These are phyloP conservation scores for Rhinocladiella mackenziei DNA, from an alignment of 2,329 filamentous ascomycete species.

Conservation along the genomic window DNA sequence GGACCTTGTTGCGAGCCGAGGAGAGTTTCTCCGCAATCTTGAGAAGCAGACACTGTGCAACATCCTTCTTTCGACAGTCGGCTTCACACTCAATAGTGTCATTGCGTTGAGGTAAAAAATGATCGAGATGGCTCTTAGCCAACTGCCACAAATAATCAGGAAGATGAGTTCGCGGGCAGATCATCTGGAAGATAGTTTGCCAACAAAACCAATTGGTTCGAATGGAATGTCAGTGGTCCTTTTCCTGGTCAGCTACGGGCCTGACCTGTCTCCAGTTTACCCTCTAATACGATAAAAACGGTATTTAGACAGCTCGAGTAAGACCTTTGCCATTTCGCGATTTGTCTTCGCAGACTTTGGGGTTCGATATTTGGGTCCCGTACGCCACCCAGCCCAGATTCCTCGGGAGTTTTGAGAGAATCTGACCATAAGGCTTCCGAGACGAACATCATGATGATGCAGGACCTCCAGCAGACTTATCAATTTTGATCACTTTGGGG, in stretches of 20 bases:
- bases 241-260: background rate
- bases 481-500: background rate
- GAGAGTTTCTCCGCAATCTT: slow-evolving; percentile 31
- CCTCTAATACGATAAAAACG: background rate
- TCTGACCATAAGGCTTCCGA: background rate
- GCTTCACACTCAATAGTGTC: slow-evolving; percentile 37
- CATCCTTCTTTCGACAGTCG: slow-evolving; percentile 44
- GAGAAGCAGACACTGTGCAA: slow-evolving; percentile 43
- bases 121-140: slow-evolving; percentile 26
- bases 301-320: background rate
- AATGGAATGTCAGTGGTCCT: background rate
- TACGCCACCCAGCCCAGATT: background rate
- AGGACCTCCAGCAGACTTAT: background rate
- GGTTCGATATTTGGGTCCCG: background rate
- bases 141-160: slow-evolving; percentile 2
- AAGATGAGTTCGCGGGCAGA: background rate
- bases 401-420: background rate
- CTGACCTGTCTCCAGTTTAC: background rate
- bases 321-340: background rate
- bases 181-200: background rate
- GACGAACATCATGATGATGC: background rate
- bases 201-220: background rate
- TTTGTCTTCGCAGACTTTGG: background rate
- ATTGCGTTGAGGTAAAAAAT: slow-evolving; percentile 43
- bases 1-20: background rate